Evolutionary conservation across 1,139 yeast genomes (phyloP).

Genomic region (Arxiozyma bovina): DNA sequence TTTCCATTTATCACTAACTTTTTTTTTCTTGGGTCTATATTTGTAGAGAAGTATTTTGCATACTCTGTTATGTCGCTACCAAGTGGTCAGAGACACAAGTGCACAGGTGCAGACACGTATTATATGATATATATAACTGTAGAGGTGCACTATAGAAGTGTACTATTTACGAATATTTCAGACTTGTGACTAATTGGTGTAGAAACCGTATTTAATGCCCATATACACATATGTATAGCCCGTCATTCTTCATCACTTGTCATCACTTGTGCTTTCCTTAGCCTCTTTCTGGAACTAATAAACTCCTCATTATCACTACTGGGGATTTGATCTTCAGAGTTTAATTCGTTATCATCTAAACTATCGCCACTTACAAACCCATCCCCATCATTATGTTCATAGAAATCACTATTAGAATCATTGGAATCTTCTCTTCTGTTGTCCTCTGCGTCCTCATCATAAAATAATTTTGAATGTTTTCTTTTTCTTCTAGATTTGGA

Average conservation of each 20-base stretch:
- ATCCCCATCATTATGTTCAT: conserved; percentile 17
- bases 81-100: not conserved
- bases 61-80: not conserved
- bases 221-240: not conserved
- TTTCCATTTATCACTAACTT: no score
- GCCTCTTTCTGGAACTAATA: not conserved
- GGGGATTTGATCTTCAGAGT: no score
- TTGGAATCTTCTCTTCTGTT: conserved; percentile 13
- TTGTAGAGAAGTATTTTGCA: not conserved
- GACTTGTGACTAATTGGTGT: not conserved
- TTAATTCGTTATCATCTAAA: conserved; percentile 18
- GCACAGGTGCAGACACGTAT: not conserved
- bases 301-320: conserved; percentile 5
- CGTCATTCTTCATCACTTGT: conserved; percentile 1
- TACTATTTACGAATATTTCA: no score
- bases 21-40: not conserved
- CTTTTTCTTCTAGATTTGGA: conserved; percentile 7
- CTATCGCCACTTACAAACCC: conserved; percentile 27
- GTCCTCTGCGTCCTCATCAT: conserved; percentile 4
- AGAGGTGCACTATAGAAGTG: not conserved
- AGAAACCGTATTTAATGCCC: no score
- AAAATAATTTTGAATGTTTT: not conserved
- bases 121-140: no score
- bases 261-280: not conserved
- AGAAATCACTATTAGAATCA: conserved; percentile 18